Base-by-base conservation (phyloP, 805 yeast species). In the Zygosaccharomyces bailii region DNA sequence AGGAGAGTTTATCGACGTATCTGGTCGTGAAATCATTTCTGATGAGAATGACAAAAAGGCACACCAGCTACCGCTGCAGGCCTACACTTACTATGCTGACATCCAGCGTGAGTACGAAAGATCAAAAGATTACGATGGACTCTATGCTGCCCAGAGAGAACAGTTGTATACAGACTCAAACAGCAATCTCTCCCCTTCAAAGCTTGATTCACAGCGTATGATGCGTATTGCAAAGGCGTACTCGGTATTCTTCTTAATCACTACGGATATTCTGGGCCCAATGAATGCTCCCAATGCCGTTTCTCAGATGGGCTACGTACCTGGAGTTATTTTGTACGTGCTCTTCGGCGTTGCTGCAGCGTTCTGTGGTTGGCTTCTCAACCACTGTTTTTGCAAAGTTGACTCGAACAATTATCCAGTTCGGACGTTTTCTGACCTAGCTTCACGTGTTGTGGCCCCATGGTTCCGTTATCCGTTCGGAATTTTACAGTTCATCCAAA, bases 251-350 rank as follows among this genome's bases (percentile, higher is more conserved):
- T 72, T 65, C 53, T 60, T 73, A 29, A 73, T 73, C 46, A 72
- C 78, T 31, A 72, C 76, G 5, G 77, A 73, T 60, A 71, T 72
- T 39, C 61, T 71, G 32, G 78, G 77, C 19, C 78, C 77, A 14
- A 60, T 70, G 9, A 61, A 67, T 39, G 75, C 77, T 16, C 77
- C 76, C 3, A 72, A 69, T 49, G 71, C 76, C 9, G 60, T 73
- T 42, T 54, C 71, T 8, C 68, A 69, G 45, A 56, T 73, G 45
- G 77, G 77, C 2, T 71, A 62, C 45, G 76, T 68, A 18, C 75
- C 75, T 14, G 77, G 78, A 27, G 56, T 67, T 42, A 63, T 71
- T 21, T 56, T 73, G 7, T 73, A 63, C 54, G 55, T 71, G 32
- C 52, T 69, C 4, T 68, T 73, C 40, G 76, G 76, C 42, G 45